These are phyloP conservation scores for Dictyostelium citrinum DNA, from an alignment of 78 protist genomes.

Conservation along the genomic window DNA sequence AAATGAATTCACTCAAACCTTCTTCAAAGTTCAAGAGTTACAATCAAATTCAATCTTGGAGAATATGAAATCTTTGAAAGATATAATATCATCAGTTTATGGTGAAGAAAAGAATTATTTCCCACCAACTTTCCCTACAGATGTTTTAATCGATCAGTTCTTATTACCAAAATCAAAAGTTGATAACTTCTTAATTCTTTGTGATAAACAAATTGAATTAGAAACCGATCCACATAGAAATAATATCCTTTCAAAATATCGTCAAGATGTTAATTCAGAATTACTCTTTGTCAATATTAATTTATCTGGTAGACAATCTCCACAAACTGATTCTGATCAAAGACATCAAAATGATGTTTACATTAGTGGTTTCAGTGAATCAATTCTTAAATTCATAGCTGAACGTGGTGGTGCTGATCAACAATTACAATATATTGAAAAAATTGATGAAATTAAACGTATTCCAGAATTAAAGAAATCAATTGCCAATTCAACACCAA, in stretches of 20 bases:
- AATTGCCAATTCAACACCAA: neutral
- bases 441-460: conserved; percentile 59
- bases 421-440: conserved; percentile 81
- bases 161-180: conserved; percentile 7
- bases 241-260: conserved; percentile 67
- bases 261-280: conserved; percentile 81
- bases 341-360: conserved; percentile 79
- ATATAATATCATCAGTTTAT: neutral
- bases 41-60: conserved; percentile 73
- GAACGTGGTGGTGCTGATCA: conserved; percentile 82
- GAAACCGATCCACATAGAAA: neutral
- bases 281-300: conserved; percentile 84
- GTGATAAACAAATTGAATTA: neutral
- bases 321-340: neutral
- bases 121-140: neutral
- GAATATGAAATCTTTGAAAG: conserved; percentile 34
- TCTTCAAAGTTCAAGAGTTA: neutral
- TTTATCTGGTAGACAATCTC: conserved; percentile 40
- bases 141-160: neutral
- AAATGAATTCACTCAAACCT: neutral
- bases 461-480: neutral
- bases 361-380: conserved; percentile 87
- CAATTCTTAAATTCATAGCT: conserved; percentile 88
- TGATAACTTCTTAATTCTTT: conserved; percentile 81
- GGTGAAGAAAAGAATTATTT: neutral